phyloP scores from a whole-genome alignment of 306 rosid species.

The Prunus kanzakura region DNA sequence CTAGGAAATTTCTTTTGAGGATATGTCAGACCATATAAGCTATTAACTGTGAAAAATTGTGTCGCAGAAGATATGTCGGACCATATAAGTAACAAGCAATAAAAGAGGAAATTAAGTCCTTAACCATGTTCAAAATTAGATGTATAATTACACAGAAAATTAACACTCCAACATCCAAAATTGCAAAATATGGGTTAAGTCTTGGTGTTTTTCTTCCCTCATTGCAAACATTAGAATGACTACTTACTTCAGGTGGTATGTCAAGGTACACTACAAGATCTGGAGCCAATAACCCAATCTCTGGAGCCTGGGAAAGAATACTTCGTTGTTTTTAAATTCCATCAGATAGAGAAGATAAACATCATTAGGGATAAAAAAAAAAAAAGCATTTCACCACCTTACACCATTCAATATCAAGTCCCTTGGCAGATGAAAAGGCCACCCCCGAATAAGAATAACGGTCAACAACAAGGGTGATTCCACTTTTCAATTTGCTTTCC shows the following conservation, averaged over 20 bases:
- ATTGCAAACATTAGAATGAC: not conserved
- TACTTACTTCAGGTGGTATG: conserved; percentile 80
- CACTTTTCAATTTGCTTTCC: conserved; percentile 78
- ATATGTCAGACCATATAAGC: not conserved
- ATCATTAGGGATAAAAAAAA: not conserved
- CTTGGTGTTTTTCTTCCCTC: not conserved
- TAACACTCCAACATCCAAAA: not conserved
- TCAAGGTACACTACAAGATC: conserved; percentile 77
- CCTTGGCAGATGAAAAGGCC: conserved; percentile 92
- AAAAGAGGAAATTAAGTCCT: too few species aligned
- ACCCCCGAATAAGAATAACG: conserved; percentile 98
- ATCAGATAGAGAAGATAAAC: conserved; percentile 3
- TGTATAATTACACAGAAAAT: not conserved
- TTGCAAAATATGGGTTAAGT: not conserved
- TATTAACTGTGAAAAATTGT: not conserved
- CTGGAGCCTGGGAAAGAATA: conserved; percentile 69
- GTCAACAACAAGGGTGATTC: conserved; percentile 86
- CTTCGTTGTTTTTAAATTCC: not conserved
- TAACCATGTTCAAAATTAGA: not conserved
- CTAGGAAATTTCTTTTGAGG: too few species aligned
- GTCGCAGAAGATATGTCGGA: not conserved
- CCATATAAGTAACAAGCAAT: not conserved
- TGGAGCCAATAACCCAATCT: conserved; percentile 79
- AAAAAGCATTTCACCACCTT: conserved; percentile 49
- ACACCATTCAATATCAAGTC: conserved; percentile 85